Conservation (phyloP, 2,329 filamentous ascomycete species). For the Diaporthe citrichinensis region DNA sequence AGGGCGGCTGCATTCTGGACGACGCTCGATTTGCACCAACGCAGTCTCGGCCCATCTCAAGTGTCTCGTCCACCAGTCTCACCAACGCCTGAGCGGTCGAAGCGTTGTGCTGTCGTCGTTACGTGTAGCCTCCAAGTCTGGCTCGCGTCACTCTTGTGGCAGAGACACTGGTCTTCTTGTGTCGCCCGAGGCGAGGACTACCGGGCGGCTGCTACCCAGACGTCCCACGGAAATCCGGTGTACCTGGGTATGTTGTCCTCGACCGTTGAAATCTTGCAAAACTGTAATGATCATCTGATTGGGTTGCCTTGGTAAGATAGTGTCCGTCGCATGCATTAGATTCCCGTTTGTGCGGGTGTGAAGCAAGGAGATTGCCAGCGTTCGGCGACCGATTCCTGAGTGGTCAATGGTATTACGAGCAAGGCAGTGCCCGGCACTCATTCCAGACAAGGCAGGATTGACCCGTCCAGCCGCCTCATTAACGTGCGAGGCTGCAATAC, state of each 20-base stretch:
- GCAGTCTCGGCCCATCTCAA: conserved; percentile 3
- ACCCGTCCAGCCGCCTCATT: conserved; percentile 6
- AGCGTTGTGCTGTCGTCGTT: conserved; percentile 16
- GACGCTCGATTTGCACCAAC: conserved; percentile 4
- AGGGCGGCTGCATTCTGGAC: conserved; percentile 25
- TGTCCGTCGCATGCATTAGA: conserved; percentile 4
- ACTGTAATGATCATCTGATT: neutral
- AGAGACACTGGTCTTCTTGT: conserved; percentile 28
- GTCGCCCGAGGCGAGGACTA: conserved; percentile 11
- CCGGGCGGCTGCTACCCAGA: conserved; percentile 13
- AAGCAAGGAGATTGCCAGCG: neutral
- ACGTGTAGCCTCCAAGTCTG: conserved; percentile 14
- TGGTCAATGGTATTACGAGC: conserved; percentile 28
- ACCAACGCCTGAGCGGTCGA: conserved; percentile 21
- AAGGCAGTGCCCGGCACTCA: conserved; percentile 21
- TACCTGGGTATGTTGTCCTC: neutral
- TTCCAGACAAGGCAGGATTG: neutral
- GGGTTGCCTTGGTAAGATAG: neutral
- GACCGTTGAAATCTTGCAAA: conserved; percentile 3
- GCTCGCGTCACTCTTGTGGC: conserved; percentile 21
- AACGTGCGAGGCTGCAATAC: conserved; percentile 20
- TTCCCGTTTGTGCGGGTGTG: conserved; percentile 9
- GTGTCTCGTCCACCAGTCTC: conserved; percentile 27
- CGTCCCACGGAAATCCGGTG: neutral
- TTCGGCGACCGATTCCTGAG: conserved; percentile 6